These are phyloP conservation scores for Saraca asoca DNA, from an alignment of 331 rosid genomes.

Conservation along the genomic window DNA sequence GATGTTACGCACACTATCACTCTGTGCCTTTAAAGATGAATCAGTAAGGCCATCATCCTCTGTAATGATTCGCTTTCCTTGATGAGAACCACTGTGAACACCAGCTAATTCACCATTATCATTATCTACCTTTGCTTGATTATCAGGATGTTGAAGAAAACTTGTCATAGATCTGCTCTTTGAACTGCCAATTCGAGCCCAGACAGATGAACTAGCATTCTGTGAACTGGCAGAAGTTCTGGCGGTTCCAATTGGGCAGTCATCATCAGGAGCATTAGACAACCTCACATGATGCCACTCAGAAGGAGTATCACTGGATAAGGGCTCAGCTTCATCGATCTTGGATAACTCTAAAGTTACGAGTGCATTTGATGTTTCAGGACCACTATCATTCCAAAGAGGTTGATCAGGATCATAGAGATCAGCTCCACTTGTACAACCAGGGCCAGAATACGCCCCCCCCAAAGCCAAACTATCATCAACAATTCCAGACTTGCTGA, in stretches of 20 bases:
- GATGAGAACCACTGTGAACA: conserved; percentile 52
- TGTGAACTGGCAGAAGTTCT: conserved; percentile 61
- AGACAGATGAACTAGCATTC: conserved; percentile 61
- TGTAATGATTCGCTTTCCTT: conserved; percentile 57
- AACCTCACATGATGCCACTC: conserved; percentile 43
- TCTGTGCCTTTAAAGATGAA: conserved; percentile 51
- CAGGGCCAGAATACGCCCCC: conserved; percentile 71
- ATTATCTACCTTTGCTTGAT: conserved; percentile 58
- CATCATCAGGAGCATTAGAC: conserved; percentile 54
- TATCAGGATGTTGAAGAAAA: conserved; percentile 59
- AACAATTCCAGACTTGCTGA: conserved; percentile 56
- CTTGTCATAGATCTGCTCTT: conserved; percentile 52
- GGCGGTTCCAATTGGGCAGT: conserved; percentile 51
- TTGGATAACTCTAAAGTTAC: conserved; percentile 65
- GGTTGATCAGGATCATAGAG: conserved; percentile 99
- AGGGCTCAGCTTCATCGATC: conserved; percentile 70
- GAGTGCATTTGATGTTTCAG: conserved; percentile 73
- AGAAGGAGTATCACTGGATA: conserved; percentile 57
- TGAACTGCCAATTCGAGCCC: conserved; percentile 91
- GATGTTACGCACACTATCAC: conserved; percentile 50
- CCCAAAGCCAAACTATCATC: conserved; percentile 70
- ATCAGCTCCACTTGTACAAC: conserved; percentile 71
- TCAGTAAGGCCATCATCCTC: conserved; percentile 59
- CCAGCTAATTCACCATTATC: conserved; percentile 50
- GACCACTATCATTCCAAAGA: conserved; percentile 82